Conservation (phyloP, 129 eudicot species). For the Helianthus tuberosus region DNA sequence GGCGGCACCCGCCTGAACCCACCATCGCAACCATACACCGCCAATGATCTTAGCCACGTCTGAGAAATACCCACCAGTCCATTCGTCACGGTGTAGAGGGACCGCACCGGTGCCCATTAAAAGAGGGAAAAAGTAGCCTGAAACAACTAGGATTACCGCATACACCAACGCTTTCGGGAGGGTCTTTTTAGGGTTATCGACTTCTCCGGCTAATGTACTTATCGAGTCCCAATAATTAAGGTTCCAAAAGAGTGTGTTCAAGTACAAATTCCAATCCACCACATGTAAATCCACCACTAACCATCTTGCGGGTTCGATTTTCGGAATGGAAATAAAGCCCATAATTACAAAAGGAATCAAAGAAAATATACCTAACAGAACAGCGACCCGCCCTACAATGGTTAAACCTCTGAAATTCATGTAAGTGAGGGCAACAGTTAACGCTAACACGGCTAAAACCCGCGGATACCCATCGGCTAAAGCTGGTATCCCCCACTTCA, state of each 20-base stretch:
- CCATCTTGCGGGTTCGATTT: conserved; percentile 69
- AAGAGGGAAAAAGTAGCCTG: conserved; percentile 70
- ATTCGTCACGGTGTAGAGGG: conserved; percentile 52
- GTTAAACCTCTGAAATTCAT: conserved; percentile 79
- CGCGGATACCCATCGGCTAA: conserved; percentile 66
- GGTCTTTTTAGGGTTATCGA: conserved; percentile 67
- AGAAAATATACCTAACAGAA: conserved; percentile 68
- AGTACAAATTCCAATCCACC: conserved; percentile 72
- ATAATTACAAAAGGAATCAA: conserved; percentile 72
- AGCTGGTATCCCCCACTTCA: conserved; percentile 63
- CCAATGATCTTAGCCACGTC: conserved; percentile 67
- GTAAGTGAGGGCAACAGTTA: conserved; percentile 63
- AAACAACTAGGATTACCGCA: conserved; percentile 60
- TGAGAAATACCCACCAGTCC: conserved; percentile 83
- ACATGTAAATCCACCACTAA: conserved; percentile 59
- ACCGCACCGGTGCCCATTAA: conserved; percentile 65
- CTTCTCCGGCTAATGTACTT: conserved; percentile 79
- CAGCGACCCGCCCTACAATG: conserved; percentile 78
- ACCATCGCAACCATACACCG: conserved; percentile 77
- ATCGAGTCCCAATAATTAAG: conserved; percentile 85
- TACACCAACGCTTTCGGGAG: conserved; percentile 73
- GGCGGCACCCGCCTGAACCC: conserved; percentile 82
- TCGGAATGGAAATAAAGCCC: conserved; percentile 70
- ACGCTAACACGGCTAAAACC: conserved; percentile 42
- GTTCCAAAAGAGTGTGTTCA: conserved; percentile 84